Conservation (phyloP, 225 moss, liverwort and hornwort genomes). For the Pseudisothecium myosuroides region DNA sequence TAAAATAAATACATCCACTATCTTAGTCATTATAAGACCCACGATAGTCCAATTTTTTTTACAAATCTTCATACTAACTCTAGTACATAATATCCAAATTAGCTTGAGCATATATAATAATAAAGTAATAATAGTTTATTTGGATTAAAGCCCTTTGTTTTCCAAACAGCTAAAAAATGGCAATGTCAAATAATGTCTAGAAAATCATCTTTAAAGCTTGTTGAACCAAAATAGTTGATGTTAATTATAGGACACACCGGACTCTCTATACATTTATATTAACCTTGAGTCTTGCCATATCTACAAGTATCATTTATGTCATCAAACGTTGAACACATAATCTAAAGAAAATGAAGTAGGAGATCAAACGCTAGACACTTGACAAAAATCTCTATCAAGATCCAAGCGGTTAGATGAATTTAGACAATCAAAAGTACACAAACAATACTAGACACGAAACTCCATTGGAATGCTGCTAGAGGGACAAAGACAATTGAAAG, state of each 20-base stretch:
- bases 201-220: not conserved
- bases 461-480: too few species aligned
- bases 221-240: not conserved
- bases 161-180: not conserved
- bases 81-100: too few species aligned
- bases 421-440: not conserved
- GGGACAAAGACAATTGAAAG: too few species aligned
- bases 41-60: too few species aligned
- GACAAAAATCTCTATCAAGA: not conserved
- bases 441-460: too few species aligned
- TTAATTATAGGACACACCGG: fast-evolving
- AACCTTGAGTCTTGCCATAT: not conserved
- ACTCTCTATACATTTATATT: not conserved
- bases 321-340: not conserved
- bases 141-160: not conserved
- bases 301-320: not conserved
- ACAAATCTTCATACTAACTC: too few species aligned
- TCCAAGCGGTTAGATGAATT: fast-evolving
- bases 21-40: too few species aligned
- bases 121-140: not conserved
- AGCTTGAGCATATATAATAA: not conserved
- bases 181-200: not conserved
- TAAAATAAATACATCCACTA: too few species aligned
- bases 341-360: not conserved
- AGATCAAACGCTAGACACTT: not conserved